Base-by-base conservation (phyloP, 2,329 filamentous ascomycete species). In the Ophiocordyceps unilateralis region DNA sequence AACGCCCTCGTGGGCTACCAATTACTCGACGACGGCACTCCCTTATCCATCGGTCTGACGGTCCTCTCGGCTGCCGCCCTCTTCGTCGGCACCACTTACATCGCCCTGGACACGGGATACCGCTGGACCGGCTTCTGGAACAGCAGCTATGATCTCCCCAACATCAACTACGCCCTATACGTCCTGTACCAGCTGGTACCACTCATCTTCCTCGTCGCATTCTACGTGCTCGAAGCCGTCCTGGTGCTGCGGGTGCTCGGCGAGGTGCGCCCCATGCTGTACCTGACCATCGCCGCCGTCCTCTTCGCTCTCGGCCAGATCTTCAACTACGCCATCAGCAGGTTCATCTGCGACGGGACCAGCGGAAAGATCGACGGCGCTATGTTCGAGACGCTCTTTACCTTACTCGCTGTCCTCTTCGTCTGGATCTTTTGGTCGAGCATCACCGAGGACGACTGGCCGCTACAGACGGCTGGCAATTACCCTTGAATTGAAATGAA, bases 391-490 rank as follows among this genome's bases (percentile, higher is more conserved):
- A 93, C 88, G 0, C 67, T 96, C 7, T 96, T 98, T 65, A 96
- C 88, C 0, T 69, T 95, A 1, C 65, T 89, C 12, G 72, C 88
- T 0, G 86, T 98, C 5, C 70, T 85, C 17, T 77, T 77, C 63
- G 66, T 95, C 49, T 98, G 91, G 88, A 62, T 84, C 45, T 98
- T 98, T 69, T 98, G 91, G 91, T 93, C 87, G 40, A 95, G 87
- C 65, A 98, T 98, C 54, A 98, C 91, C 15, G 91, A 98, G 64
- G 91, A 98, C 55, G 89, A 95, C 66, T 98, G 91, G 91, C 86
- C 88, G 17, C 72, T 73, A 61, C 65, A 69, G 28, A 61, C 60
- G 10, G 59, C 59, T 44, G 58, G 51, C 39, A 51, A 61, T 42
- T 72, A 72, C 49, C 61, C 65, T 42, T 55, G 47, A 51, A 36